phyloP scores from a whole-genome alignment of 1,139 yeast genomes.

The Taiozyma sp. region DNA sequence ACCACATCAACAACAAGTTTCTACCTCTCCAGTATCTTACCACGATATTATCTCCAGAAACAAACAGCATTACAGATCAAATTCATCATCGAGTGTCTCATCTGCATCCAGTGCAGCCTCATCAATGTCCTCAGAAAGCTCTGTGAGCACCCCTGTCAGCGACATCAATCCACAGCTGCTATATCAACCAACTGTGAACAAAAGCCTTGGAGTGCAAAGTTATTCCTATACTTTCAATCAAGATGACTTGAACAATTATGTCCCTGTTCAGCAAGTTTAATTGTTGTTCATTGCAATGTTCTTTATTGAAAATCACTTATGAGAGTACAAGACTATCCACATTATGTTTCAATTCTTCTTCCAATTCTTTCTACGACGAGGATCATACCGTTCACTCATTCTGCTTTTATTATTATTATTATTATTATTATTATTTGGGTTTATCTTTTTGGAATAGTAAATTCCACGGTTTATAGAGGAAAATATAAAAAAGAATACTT shows the following conservation, averaged over 20 bases:
- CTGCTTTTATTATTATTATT: not conserved
- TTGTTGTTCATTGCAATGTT: not conserved
- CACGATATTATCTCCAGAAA: not conserved
- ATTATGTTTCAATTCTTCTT: not conserved
- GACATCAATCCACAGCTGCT: slow-evolving; percentile 1
- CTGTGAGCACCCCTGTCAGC: not conserved
- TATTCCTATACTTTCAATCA: slow-evolving; percentile 5
- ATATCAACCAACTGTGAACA: not conserved
- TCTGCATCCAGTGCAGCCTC: slow-evolving; percentile 7
- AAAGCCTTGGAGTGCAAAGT: slow-evolving; percentile 1
- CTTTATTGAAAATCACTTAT: not conserved
- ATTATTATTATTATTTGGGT: not conserved
- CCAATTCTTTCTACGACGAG: not conserved
- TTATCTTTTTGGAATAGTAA: not conserved
- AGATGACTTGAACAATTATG: slow-evolving; percentile 4
- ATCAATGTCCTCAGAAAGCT: slow-evolving; percentile 8
- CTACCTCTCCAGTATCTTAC: slow-evolving; percentile 5
- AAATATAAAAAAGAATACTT: not conserved
- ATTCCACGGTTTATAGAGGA: not conserved
- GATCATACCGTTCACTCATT: not conserved
- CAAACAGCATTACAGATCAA: slow-evolving; percentile 7
- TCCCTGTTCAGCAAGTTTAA: not conserved
- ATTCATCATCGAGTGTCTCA: slow-evolving; percentile 9
- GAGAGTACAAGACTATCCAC: too few relatives aligned
- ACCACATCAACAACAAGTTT: slow-evolving; percentile 3